A percentile compares a stretch with the other conserved stretches of the same genome.
These are phyloP conservation scores for Fomitopsis serialis DNA, from an alignment of 768 basidiomycete genomes.

Conservation along the genomic window DNA sequence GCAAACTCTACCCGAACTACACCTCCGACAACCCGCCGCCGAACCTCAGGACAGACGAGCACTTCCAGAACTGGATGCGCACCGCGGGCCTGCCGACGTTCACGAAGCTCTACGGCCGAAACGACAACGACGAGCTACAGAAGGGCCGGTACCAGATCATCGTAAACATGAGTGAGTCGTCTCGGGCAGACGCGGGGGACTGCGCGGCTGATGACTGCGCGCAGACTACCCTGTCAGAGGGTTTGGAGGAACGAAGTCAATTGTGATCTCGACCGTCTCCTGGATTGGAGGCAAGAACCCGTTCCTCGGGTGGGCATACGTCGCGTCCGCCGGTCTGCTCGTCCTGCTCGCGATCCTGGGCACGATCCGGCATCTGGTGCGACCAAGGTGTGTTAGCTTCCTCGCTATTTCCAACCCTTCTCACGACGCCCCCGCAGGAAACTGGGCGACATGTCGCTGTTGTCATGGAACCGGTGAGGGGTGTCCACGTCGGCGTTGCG, in stretches of 20 bases:
- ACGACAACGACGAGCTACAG: slow-evolving; percentile 68
- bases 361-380: slow-evolving; percentile 88
- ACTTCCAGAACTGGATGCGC: slow-evolving; percentile 99
- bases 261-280: slow-evolving; percentile 95
- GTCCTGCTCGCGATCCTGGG: slow-evolving; percentile 83
- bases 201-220: slow-evolving; percentile 25
- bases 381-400: slow-evolving; percentile 61
- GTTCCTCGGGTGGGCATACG: slow-evolving; percentile 98
- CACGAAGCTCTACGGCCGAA: slow-evolving; percentile 90
- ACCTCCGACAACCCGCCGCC: slow-evolving; percentile 60
- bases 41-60: slow-evolving; percentile 72
- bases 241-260: slow-evolving; percentile 92
- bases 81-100: slow-evolving; percentile 97
- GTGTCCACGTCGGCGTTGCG: not conserved
- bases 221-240: slow-evolving; percentile 83
- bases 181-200: slow-evolving; percentile 8
- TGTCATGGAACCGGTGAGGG: slow-evolving; percentile 75
- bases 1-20: slow-evolving; percentile 68
- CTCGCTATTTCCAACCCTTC: slow-evolving; percentile 6
- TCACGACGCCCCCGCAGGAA: slow-evolving; percentile 41
- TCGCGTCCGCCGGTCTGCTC: slow-evolving; percentile 83
- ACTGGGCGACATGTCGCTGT: slow-evolving; percentile 79
- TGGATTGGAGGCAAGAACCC: slow-evolving; percentile 99
- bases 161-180: slow-evolving; percentile 76
- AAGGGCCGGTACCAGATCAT: slow-evolving; percentile 73